Conservation (phyloP, 1,284 basidiomycete species). For the Caloboletus firmus region DNA sequence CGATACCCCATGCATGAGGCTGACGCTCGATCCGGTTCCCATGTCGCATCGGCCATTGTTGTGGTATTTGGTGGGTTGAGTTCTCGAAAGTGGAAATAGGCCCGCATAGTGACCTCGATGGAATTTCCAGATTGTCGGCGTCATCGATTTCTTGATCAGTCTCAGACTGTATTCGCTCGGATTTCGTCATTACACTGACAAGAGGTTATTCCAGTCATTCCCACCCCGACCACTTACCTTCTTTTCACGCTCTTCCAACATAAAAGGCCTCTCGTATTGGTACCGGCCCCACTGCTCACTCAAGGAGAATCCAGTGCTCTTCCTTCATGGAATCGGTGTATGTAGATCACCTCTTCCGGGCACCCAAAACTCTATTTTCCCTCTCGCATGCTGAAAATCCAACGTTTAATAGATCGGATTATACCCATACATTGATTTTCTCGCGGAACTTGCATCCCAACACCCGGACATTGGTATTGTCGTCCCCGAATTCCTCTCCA, state of each 20-base stretch:
- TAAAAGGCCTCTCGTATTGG: constrained; percentile 57
- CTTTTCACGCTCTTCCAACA: constrained; percentile 43
- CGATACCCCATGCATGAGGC: constrained; percentile 46
- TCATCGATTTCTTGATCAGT: constrained; percentile 49
- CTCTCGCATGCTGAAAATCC: background rate
- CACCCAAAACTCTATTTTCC: background rate
- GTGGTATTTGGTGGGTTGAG: constrained; percentile 57
- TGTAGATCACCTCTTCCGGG: constrained; percentile 13
- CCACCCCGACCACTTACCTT: constrained; percentile 51
- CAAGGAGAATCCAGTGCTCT: constrained; percentile 53
- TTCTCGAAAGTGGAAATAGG: background rate
- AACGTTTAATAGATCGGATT: constrained; percentile 53
- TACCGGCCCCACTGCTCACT: constrained; percentile 53
- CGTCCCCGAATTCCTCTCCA: constrained; percentile 57
- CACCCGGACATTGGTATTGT: constrained; percentile 54
- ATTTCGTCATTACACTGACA: constrained; percentile 53
- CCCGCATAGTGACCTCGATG: background rate
- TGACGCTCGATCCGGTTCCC: constrained; percentile 55
- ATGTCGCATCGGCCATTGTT: constrained; percentile 56
- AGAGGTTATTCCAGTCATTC: constrained; percentile 44
- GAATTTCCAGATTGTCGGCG: constrained; percentile 47
- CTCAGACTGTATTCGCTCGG: constrained; percentile 43
- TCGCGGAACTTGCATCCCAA: constrained; percentile 42
- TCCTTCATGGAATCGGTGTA: constrained; percentile 68
- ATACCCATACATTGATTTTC: constrained; percentile 53